phyloP scores from a whole-genome alignment of 2,329 filamentous ascomycete species.

The Sarocladium kiliense region DNA sequence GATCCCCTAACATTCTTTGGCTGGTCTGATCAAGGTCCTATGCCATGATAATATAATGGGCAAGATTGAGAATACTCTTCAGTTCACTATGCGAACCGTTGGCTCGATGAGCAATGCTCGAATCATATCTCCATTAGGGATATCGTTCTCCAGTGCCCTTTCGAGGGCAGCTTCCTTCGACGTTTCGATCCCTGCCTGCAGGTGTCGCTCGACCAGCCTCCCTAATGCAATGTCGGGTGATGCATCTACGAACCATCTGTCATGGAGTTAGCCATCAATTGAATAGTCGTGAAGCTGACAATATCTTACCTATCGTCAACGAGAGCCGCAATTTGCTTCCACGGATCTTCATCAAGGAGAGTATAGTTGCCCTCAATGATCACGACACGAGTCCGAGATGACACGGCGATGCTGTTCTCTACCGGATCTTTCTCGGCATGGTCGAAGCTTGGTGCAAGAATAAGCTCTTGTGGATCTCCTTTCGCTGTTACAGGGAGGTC shows the following conservation, averaged over 20 bases:
- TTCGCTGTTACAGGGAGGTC: conserved; percentile 17
- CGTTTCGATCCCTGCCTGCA: conserved; percentile 22
- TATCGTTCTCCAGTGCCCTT: conserved; percentile 23
- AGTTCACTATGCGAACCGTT: conserved; percentile 19
- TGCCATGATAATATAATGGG: conserved; percentile 11
- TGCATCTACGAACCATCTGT: conserved; percentile 25
- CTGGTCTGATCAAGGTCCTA: conserved; percentile 15
- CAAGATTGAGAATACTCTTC: no score
- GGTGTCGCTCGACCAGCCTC: conserved; percentile 19
- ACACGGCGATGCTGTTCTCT: conserved; percentile 16
- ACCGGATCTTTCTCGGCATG: conserved; percentile 44
- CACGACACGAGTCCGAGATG: conserved; percentile 38
- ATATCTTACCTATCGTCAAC: conserved; percentile 35
- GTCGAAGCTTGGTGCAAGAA: conserved; percentile 39
- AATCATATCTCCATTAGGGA: conserved; percentile 23
- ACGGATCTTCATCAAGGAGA: conserved; percentile 38
- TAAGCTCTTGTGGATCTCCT: conserved; percentile 13
- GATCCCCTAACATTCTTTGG: conserved; percentile 18
- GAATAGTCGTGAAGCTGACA: neutral
- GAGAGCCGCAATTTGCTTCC: conserved; percentile 34
- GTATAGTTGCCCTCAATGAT: conserved; percentile 48
- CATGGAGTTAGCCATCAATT: neutral
- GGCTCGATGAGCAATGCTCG: conserved; percentile 19
- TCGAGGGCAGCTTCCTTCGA: conserved; percentile 17
- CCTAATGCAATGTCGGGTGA: conserved; percentile 16